phyloP scores from a whole-genome alignment of 2,329 filamentous ascomycete genomes.

The Penicillium rolfsii region DNA sequence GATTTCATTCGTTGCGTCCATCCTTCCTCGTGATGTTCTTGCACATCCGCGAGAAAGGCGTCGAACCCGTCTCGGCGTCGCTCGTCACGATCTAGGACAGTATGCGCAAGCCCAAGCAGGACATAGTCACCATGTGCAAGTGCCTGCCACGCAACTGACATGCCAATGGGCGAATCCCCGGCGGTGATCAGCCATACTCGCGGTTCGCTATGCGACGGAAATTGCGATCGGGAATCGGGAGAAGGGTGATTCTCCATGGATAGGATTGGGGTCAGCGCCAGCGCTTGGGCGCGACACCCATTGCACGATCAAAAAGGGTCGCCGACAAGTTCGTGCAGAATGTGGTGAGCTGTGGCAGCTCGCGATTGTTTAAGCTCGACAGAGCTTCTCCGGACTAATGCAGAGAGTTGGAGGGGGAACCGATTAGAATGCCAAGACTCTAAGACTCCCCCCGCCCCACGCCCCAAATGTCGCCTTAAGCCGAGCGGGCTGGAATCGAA shows the following conservation, averaged over 20 bases:
- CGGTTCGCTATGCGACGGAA: slow-evolving; percentile 66
- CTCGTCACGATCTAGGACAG: slow-evolving; percentile 74
- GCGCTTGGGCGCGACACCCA: slow-evolving; percentile 33
- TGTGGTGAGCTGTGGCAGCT: not conserved
- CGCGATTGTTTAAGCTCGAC: not conserved
- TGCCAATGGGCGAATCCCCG: slow-evolving; percentile 79
- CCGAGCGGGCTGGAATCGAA: slow-evolving; percentile 14
- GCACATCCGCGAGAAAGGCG: slow-evolving; percentile 68
- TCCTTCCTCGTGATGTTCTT: slow-evolving; percentile 66
- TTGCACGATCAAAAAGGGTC: slow-evolving; percentile 25
- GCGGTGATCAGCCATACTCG: slow-evolving; percentile 93
- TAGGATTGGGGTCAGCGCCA: slow-evolving; percentile 23
- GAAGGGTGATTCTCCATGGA: slow-evolving; percentile 42
- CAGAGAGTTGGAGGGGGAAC: slow-evolving; percentile 18
- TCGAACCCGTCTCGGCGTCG: slow-evolving; percentile 77
- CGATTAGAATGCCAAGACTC: slow-evolving; percentile 20
- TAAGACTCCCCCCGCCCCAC: not conserved
- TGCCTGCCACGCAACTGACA: slow-evolving; percentile 77
- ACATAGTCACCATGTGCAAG: slow-evolving; percentile 92
- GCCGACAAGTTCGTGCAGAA: slow-evolving; percentile 9
- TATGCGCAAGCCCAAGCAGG: slow-evolving; percentile 77
- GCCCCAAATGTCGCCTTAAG: slow-evolving; percentile 12
- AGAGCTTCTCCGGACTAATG: slow-evolving; percentile 15
- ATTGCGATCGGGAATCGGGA: slow-evolving; percentile 49
- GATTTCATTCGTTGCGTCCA: slow-evolving; percentile 78